Conservation (phyloP, 345 rosid species). For the Boechera retrofracta region DNA sequence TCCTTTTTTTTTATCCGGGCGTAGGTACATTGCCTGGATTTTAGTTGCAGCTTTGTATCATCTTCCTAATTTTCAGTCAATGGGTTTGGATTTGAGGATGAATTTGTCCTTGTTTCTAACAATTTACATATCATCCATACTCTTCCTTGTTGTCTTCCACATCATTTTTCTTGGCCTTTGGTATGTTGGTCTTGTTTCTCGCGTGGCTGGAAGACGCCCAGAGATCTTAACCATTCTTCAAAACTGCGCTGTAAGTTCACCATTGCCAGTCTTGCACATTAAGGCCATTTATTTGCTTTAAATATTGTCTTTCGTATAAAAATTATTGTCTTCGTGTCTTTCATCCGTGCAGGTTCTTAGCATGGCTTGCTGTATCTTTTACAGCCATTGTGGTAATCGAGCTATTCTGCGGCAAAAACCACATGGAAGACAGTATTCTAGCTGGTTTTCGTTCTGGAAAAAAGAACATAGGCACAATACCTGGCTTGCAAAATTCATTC, state of each 20-base stretch:
- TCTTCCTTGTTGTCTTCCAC: constrained; percentile 94
- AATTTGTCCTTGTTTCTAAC: constrained; percentile 94
- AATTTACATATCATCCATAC: constrained; percentile 78
- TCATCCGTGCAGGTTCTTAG: constrained; percentile 76
- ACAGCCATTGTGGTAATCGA: constrained; percentile 98
- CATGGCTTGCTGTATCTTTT: constrained; percentile 95
- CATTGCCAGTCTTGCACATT: constrained; percentile 16
- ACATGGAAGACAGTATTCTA: constrained; percentile 55
- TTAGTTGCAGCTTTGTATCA: constrained; percentile 97
- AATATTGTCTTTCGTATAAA: neutral
- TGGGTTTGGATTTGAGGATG: constrained; percentile 99
- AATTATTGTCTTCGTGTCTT: constrained; percentile 28
- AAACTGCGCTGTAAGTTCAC: constrained; percentile 83
- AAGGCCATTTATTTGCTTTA: constrained; percentile 20
- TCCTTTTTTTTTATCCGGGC: neutral
- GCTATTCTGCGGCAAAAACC: constrained; percentile 71
- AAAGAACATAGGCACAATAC: constrained; percentile 67
- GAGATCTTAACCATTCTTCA: constrained; percentile 89
- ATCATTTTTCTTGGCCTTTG: constrained; percentile 86
- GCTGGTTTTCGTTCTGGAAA: constrained; percentile 78
- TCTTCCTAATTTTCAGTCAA: constrained; percentile 98
- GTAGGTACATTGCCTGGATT: constrained; percentile 98
- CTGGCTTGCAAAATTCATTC: constrained; percentile 74
- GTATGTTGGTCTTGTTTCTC: constrained; percentile 94
- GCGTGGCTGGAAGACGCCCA: constrained; percentile 94